phyloP scores from a whole-genome alignment of 345 rosid genomes.

The Adansonia digitata region DNA sequence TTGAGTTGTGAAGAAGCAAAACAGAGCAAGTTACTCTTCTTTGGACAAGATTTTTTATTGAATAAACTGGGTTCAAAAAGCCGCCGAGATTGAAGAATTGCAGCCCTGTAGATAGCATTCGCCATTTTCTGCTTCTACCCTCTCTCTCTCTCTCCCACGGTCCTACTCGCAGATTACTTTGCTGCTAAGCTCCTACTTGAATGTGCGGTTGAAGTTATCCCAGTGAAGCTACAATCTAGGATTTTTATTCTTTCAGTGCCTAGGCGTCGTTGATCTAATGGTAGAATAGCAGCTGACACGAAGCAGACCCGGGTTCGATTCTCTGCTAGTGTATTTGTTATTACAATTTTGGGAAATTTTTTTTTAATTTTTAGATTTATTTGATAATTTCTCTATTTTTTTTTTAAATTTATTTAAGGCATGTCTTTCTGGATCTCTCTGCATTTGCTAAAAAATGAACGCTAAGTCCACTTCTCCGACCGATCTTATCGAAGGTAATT shows the following conservation, averaged over 20 bases:
- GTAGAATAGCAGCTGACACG: conserved; percentile 78
- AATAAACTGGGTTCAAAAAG: conserved; percentile 8
- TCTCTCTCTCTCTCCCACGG: neutral
- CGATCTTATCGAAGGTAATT: conserved; percentile 21
- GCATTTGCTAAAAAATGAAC: too few relatives aligned
- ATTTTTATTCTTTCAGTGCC: too few relatives aligned
- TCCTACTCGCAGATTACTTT: neutral
- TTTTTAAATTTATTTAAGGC: neutral
- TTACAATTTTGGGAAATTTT: neutral
- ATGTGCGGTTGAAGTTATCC: neutral
- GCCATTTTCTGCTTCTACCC: conserved; percentile 43
- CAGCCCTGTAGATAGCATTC: conserved; percentile 43
- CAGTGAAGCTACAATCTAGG: fast-evolving
- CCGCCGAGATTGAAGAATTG: conserved; percentile 24
- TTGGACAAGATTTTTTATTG: conserved; percentile 6
- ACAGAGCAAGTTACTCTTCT: conserved; percentile 25
- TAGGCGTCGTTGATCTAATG: conserved; percentile 73
- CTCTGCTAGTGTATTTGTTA: conserved; percentile 40
- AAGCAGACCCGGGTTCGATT: conserved; percentile 77
- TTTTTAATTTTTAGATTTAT: neutral
- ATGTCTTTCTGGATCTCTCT: conserved; percentile 1
- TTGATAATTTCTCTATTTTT: neutral
- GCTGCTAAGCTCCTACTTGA: neutral
- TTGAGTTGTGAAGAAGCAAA: conserved; percentile 37
- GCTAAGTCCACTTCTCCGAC: conserved; percentile 16